phyloP scores from a whole-genome alignment of 108 stramenopile genomes.

The Cyclotella atomus region DNA sequence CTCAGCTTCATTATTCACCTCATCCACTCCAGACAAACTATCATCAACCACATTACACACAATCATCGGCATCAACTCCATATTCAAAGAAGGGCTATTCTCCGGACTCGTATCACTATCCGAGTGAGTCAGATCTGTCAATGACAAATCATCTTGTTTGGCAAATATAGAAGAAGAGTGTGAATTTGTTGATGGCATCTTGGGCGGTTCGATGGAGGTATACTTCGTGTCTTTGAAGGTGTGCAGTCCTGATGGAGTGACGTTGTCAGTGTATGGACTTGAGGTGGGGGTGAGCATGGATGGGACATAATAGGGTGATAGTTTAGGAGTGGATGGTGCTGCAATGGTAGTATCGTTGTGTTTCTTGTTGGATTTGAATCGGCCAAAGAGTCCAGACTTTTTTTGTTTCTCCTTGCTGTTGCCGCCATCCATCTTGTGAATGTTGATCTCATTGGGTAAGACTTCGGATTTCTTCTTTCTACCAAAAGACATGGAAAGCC shows the following conservation, averaged over 20 bases:
- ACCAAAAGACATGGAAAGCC: background rate
- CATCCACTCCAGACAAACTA: background rate
- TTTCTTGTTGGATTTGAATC: background rate
- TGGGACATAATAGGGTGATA: background rate
- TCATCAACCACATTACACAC: background rate
- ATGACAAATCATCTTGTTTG: too few species aligned
- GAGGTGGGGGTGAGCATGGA: background rate
- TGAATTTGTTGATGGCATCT: background rate
- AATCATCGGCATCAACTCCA: background rate
- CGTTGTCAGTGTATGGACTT: background rate
- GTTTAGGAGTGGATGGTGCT: background rate
- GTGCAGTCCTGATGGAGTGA: background rate
- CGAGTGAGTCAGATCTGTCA: background rate
- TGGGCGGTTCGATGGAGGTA: too few species aligned
- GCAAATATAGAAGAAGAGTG: too few species aligned
- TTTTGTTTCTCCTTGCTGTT: background rate
- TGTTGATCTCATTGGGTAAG: background rate
- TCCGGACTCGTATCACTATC: background rate
- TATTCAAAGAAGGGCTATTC: background rate
- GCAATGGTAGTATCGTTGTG: background rate
- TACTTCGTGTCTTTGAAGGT: background rate
- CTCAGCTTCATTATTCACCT: background rate
- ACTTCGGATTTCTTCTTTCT: background rate
- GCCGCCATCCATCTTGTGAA: background rate
- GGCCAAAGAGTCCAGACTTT: background rate